A percentile compares a stretch with the other conserved stretches of the same genome.
These are phyloP conservation scores for Globisporangium iwayamae DNA, from an alignment of 352 stramenopile genomes.

Conservation along the genomic window DNA sequence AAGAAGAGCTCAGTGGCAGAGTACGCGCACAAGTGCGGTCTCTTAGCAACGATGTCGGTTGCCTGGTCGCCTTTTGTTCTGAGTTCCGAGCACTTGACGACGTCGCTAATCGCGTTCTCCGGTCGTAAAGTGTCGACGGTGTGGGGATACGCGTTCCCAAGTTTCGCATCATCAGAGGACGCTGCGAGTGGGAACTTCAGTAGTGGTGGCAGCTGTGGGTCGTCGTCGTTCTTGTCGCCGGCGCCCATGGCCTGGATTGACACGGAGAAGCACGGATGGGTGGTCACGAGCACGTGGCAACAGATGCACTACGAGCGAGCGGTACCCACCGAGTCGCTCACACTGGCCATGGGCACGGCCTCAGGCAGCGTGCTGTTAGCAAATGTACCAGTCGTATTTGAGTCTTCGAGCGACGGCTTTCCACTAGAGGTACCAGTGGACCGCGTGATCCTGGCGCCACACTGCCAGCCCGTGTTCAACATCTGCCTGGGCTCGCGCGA, in stretches of 20 bases:
- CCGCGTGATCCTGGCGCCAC: constrained; percentile 51
- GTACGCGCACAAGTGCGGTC: constrained; percentile 52
- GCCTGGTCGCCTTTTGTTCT: constrained; percentile 72
- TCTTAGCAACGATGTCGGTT: constrained; percentile 61
- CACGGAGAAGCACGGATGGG: constrained; percentile 72
- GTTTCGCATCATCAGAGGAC: constrained; percentile 23
- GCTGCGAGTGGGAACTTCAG: not conserved
- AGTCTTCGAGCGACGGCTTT: not conserved
- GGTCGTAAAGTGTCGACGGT: constrained; percentile 63
- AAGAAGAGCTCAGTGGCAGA: constrained; percentile 40
- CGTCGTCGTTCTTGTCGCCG: constrained; percentile 24
- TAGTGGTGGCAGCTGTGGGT: not conserved
- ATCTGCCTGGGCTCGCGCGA: constrained; percentile 47
- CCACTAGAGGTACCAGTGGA: constrained; percentile 29
- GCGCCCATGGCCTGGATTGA: constrained; percentile 41
- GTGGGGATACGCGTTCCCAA: constrained; percentile 60
- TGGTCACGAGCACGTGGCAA: constrained; percentile 65
- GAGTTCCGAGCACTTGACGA: constrained; percentile 35
- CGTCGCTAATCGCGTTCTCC: constrained; percentile 64
- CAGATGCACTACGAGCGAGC: constrained; percentile 40
- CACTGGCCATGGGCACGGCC: constrained; percentile 57
- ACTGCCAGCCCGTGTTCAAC: constrained; percentile 57
- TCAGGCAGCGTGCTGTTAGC: constrained; percentile 56
- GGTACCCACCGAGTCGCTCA: constrained; percentile 19
- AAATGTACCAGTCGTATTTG: constrained; percentile 28